Evolutionary conservation across 2,329 filamentous ascomycete genomes (phyloP).

Genomic region (Hypoxylon sp.): DNA sequence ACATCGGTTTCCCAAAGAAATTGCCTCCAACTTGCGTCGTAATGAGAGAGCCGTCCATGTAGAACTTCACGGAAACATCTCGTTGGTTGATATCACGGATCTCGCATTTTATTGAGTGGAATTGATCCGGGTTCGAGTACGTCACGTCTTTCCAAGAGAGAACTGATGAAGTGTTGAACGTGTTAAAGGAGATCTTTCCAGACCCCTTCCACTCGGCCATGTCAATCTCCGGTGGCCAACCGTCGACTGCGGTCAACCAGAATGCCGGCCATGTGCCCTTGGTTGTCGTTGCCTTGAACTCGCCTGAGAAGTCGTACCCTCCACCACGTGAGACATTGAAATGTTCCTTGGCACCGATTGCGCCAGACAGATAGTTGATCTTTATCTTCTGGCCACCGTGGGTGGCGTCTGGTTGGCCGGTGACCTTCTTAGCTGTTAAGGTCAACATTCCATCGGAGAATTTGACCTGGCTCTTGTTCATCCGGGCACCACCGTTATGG

Average conservation of each 20-base stretch:
- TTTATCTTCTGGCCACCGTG: constrained; percentile 58
- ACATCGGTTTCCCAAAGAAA: constrained; percentile 64
- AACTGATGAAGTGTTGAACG: constrained; percentile 58
- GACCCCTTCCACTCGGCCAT: constrained; percentile 74
- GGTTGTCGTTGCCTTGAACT: constrained; percentile 58
- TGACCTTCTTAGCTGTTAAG: constrained; percentile 63
- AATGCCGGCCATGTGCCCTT: constrained; percentile 71
- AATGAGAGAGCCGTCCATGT: constrained; percentile 65
- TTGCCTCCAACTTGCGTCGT: constrained; percentile 66
- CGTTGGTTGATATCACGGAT: constrained; percentile 65
- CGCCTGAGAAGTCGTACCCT: constrained; percentile 60
- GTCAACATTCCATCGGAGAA: constrained; percentile 61
- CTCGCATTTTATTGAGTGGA: constrained; percentile 66
- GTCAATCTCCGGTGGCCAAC: constrained; percentile 73
- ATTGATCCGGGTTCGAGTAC: constrained; percentile 63
- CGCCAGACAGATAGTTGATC: constrained; percentile 68
- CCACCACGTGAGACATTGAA: constrained; percentile 58
- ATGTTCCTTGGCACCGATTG: constrained; percentile 58
- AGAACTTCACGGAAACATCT: constrained; percentile 68
- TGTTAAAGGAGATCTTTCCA: constrained; percentile 70
- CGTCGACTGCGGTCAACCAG: constrained; percentile 68
- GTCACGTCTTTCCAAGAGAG: constrained; percentile 63
- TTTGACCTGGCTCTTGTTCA: constrained; percentile 63
- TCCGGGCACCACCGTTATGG: constrained; percentile 71
- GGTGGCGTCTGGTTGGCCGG: constrained; percentile 57